Evolutionary conservation across 2,329 filamentous ascomycete species (phyloP).

Genomic region (Monosporascus cannonballus): DNA sequence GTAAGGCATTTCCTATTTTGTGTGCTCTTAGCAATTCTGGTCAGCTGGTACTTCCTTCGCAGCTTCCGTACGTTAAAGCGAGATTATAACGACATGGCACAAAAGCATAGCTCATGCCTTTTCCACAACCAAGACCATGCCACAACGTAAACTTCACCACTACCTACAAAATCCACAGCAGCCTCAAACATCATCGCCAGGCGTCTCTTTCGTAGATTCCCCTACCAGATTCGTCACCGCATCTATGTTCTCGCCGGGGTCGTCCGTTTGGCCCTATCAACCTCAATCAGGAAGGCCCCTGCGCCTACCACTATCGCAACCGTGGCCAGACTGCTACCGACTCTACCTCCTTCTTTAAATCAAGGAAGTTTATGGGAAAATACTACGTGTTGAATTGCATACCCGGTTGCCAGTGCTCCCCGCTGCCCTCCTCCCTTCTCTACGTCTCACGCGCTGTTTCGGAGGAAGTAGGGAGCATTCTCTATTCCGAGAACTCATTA

Average conservation of each 20-base stretch:
- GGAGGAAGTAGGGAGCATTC: not conserved
- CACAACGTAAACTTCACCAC: too few relatives aligned
- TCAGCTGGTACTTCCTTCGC: too few relatives aligned
- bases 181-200: too few relatives aligned
- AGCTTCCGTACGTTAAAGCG: too few relatives aligned
- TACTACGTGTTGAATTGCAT: not conserved
- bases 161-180: too few relatives aligned
- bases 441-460: not conserved
- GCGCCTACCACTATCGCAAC: not conserved
- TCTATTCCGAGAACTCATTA: conserved; percentile 1
- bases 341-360: conserved; percentile 1
- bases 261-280: conserved; percentile 2
- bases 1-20: too few relatives aligned
- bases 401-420: not conserved
- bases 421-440: not conserved
- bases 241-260: conserved; percentile 1
- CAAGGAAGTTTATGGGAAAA: not conserved
- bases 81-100: too few relatives aligned
- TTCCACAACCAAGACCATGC: too few relatives aligned
- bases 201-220: not conserved
- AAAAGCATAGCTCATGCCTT: too few relatives aligned
- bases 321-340: not conserved
- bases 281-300: conserved; percentile 1
- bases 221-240: conserved; percentile 2
- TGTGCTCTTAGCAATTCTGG: too few relatives aligned